Conservation (phyloP, 2,329 filamentous ascomycete species). For the Colletotrichum sp. region DNA sequence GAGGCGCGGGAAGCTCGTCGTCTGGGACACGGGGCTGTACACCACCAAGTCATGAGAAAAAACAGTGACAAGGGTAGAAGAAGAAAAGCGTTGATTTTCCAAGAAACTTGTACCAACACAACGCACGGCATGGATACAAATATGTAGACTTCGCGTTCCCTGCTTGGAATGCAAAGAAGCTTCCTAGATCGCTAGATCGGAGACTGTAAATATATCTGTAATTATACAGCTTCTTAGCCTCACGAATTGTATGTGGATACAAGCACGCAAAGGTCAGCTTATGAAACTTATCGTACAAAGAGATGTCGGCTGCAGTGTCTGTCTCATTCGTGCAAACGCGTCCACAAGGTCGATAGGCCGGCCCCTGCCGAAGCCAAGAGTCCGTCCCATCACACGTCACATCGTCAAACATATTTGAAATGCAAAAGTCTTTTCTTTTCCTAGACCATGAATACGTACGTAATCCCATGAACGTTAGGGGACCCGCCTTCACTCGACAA, state of each 20-base stretch:
- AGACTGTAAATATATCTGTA: neutral
- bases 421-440: neutral
- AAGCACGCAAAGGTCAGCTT: neutral
- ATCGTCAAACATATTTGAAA: neutral
- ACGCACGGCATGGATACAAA: neutral
- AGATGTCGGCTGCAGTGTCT: neutral
- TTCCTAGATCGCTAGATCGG: neutral
- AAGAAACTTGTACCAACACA: neutral
- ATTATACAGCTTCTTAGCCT: neutral
- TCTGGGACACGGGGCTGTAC: conserved; percentile 60
- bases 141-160: neutral
- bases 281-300: neutral
- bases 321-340: neutral
- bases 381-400: neutral
- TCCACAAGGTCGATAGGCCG: neutral
- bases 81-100: neutral
- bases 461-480: conserved; percentile 3
- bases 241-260: neutral
- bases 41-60: neutral
- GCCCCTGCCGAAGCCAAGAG: neutral
- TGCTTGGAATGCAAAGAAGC: neutral
- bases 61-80: neutral
- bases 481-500: neutral
- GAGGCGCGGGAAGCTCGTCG: conserved; percentile 59
- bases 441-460: neutral